Conservation (phyloP, 1,139 yeast genomes). For the Citeromyces hawaiiensis region DNA sequence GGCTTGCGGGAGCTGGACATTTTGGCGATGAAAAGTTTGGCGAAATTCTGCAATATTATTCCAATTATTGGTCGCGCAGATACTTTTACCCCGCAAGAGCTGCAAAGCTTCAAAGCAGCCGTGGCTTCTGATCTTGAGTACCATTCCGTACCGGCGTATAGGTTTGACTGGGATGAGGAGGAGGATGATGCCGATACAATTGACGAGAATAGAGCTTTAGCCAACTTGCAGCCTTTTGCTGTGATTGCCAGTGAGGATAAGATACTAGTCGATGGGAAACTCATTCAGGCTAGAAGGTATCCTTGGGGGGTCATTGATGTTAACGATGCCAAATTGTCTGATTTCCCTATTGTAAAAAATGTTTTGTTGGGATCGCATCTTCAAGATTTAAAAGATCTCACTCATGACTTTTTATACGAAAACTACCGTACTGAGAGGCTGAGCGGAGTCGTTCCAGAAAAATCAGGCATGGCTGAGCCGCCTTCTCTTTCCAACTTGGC, state of each 20-base stretch:
- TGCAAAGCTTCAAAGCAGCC: constrained; percentile 25
- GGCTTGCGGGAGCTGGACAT: constrained; percentile 37
- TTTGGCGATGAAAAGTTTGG: constrained; percentile 32
- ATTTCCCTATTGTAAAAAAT: constrained; percentile 52
- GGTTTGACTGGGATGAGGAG: constrained; percentile 26
- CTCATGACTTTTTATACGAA: constrained; percentile 57
- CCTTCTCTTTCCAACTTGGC: constrained; percentile 59
- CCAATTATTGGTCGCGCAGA: constrained; percentile 50
- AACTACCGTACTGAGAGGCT: constrained; percentile 59
- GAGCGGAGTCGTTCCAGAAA: constrained; percentile 16
- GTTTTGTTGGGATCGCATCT: constrained; percentile 65
- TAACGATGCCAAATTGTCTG: constrained; percentile 39
- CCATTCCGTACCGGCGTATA: constrained; percentile 32
- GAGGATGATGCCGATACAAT: constrained; percentile 17
- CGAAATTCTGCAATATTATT: constrained; percentile 38
- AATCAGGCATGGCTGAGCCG: constrained; percentile 10
- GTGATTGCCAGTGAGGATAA: constrained; percentile 36
- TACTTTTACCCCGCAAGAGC: constrained; percentile 33
- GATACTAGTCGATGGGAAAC: constrained; percentile 17
- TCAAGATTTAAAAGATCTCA: constrained; percentile 60
- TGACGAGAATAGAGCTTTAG: constrained; percentile 18
- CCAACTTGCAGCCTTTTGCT: constrained; percentile 32
- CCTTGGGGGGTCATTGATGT: constrained; percentile 30
- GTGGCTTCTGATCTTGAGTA: constrained; percentile 29
- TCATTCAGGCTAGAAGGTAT: constrained; percentile 22